These are phyloP conservation scores for Trichoderma afroharzianum DNA, from an alignment of 2,329 filamentous ascomycete species.

Conservation along the genomic window DNA sequence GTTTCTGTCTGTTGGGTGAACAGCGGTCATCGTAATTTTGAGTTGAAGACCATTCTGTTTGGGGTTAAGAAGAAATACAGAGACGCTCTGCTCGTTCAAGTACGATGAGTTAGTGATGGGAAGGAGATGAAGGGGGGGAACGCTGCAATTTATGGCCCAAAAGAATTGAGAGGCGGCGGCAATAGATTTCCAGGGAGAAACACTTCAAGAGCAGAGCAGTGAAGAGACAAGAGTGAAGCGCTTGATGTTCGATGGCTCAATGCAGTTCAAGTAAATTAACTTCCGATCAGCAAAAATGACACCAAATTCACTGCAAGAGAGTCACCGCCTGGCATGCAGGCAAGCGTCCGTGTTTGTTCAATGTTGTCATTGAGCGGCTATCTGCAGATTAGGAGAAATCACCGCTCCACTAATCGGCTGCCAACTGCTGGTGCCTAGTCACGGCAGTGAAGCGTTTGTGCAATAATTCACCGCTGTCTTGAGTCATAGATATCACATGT, in stretches of 20 bases:
- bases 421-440: background rate
- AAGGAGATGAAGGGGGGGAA: too few relatives aligned
- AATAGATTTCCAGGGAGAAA: too few relatives aligned
- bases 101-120: too few relatives aligned
- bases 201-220: too few relatives aligned
- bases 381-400: background rate
- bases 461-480: background rate
- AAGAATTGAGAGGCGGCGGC: too few relatives aligned
- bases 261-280: background rate
- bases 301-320: background rate
- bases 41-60: too few relatives aligned
- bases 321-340: background rate
- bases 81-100: too few relatives aligned
- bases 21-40: too few relatives aligned
- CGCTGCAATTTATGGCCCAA: too few relatives aligned
- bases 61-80: too few relatives aligned
- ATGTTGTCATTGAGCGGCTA: background rate
- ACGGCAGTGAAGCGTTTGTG: background rate
- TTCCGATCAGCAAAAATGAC: background rate
- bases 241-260: too few relatives aligned
- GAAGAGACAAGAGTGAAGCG: too few relatives aligned
- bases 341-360: background rate
- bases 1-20: background rate
- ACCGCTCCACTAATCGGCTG: background rate
- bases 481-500: background rate